These are phyloP conservation scores for Thymus mandschuricus DNA, from an alignment of 257 asterid genomes.

Conservation along the genomic window DNA sequence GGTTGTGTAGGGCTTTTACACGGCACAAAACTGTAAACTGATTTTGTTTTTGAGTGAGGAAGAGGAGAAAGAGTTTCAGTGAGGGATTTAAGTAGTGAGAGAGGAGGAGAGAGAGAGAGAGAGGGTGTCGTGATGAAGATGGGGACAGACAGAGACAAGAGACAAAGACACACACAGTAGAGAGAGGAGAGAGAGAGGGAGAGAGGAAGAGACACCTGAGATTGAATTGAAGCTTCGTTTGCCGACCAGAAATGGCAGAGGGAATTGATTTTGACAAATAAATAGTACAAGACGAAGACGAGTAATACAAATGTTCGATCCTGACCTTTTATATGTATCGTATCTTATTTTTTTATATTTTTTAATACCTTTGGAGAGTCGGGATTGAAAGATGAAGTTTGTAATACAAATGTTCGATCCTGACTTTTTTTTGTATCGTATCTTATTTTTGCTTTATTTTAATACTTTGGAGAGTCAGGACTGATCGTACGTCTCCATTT, in stretches of 20 bases:
- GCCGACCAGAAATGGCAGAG: conserved; percentile 50
- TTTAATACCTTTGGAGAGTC: no score
- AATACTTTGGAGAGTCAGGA: no score
- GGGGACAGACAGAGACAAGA: conserved; percentile 35
- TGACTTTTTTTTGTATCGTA: no score
- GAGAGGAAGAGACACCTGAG: conserved; percentile 36
- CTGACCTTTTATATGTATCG: no score
- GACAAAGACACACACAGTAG: conserved; percentile 34
- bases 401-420: no score
- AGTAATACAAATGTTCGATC: no score
- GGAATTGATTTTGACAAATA: conserved; percentile 43
- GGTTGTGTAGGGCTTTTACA: conserved; percentile 35
- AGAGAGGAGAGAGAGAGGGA: conserved; percentile 15
- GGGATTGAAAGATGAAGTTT: no score
- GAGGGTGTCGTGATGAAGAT: background rate
- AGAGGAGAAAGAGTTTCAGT: conserved; percentile 19
- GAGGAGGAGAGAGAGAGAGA: conserved; percentile 14
- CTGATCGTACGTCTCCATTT: no score
- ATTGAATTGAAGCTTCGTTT: conserved; percentile 38
- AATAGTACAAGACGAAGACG: no score
- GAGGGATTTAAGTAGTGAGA: conserved; percentile 22
- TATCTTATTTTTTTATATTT: no score
- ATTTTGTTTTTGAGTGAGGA: conserved; percentile 18
- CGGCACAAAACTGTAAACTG: conserved; percentile 36
- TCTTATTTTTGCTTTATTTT: no score